These are phyloP conservation scores for Monoraphidium neglectum DNA, from an alignment of 139 green algal species.

Conservation along the genomic window DNA sequence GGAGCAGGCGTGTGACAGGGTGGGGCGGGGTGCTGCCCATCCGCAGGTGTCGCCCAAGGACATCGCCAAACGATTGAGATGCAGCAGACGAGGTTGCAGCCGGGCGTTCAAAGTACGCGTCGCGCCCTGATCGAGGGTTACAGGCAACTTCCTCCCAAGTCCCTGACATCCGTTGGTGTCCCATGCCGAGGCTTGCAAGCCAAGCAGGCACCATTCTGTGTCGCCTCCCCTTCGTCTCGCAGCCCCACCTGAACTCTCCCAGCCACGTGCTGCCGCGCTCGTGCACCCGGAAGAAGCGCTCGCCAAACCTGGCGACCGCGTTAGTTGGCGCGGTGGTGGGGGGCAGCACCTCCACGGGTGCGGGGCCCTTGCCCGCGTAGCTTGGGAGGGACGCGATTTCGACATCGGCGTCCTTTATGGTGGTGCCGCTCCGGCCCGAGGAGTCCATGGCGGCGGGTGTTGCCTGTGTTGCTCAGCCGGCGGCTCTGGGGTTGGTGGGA, in stretches of 20 bases:
- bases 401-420: no score
- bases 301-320: neutral
- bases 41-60: neutral
- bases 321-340: no score
- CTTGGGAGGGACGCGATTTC: no score
- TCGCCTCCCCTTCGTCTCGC: neutral
- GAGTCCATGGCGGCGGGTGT: no score
- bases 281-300: conserved; percentile 27
- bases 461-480: no score
- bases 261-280: conserved; percentile 27
- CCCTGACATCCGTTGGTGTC: neutral
- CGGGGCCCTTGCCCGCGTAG: no score
- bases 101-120: neutral
- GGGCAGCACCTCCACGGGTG: no score
- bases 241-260: conserved; percentile 19
- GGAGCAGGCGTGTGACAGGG: neutral
- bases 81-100: neutral
- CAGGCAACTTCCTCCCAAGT: neutral
- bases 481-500: no score
- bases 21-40: neutral
- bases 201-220: neutral
- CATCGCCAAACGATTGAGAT: neutral
- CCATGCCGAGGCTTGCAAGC: neutral
- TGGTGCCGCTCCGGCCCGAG: no score
- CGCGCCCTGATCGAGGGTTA: neutral